A percentile compares a stretch with the other conserved stretches of the same genome.
Evolutionary conservation across 2,329 filamentous ascomycete genomes (phyloP).

Genomic region (Cladophialophora immunda): DNA sequence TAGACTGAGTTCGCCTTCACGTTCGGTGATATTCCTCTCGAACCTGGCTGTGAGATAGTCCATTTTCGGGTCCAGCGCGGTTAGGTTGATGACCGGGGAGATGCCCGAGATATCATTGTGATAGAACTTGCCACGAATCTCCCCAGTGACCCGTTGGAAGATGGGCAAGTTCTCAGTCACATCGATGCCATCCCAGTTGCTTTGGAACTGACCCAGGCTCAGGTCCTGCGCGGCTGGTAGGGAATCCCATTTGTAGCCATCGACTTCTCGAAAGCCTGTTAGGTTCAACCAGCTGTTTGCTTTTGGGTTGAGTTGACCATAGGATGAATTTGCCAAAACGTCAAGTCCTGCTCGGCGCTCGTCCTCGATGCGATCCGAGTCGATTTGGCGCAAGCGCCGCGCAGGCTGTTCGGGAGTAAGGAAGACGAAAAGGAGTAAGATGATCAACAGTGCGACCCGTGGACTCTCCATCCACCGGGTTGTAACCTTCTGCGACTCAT

Average conservation of each 20-base stretch:
- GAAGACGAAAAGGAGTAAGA: slow-evolving; percentile 63
- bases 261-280: slow-evolving; percentile 76
- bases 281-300: slow-evolving; percentile 69
- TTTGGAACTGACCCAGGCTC: slow-evolving; percentile 61
- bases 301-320: slow-evolving; percentile 60
- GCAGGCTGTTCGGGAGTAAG: slow-evolving; percentile 55
- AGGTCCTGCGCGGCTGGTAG: slow-evolving; percentile 51
- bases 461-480: slow-evolving; percentile 48
- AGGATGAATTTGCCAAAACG: slow-evolving; percentile 51
- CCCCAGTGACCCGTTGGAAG: slow-evolving; percentile 83
- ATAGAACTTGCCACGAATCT: slow-evolving; percentile 78
- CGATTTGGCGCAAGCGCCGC: slow-evolving; percentile 30
- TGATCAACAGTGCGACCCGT: slow-evolving; percentile 57
- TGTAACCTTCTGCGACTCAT: slow-evolving; percentile 29
- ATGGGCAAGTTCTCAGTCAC: slow-evolving; percentile 60
- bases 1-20: slow-evolving; percentile 73
- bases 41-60: slow-evolving; percentile 74
- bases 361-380: slow-evolving; percentile 50
- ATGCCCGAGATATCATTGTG: slow-evolving; percentile 60
- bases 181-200: slow-evolving; percentile 54
- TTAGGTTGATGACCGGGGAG: slow-evolving; percentile 68
- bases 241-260: slow-evolving; percentile 81
- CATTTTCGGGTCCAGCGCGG: slow-evolving; percentile 69
- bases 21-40: slow-evolving; percentile 81
- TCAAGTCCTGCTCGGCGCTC: slow-evolving; percentile 49